These are phyloP conservation scores for Phialocephala sp. DNA, from an alignment of 2,329 filamentous ascomycete genomes.

Conservation along the genomic window DNA sequence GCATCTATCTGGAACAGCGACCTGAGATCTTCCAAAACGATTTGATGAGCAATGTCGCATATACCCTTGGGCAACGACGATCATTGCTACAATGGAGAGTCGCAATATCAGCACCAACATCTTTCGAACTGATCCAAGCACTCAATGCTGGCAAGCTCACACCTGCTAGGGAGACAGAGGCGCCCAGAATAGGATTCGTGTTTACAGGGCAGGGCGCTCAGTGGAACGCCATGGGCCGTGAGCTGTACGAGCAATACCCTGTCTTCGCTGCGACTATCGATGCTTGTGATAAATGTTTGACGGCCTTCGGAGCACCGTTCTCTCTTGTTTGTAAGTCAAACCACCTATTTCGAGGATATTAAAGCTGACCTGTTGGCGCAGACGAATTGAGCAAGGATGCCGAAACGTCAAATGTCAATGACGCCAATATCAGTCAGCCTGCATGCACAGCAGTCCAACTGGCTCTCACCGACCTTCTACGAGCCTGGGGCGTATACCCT, in stretches of 20 bases:
- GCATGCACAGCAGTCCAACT: slow-evolving; percentile 41
- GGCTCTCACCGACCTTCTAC: slow-evolving; percentile 38
- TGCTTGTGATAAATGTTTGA: slow-evolving; percentile 44
- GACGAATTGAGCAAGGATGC: slow-evolving; percentile 27
- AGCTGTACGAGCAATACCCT: slow-evolving; percentile 35
- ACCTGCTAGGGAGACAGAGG: slow-evolving; percentile 33
- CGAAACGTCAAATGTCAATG: slow-evolving; percentile 29
- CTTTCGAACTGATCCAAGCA: slow-evolving; percentile 38
- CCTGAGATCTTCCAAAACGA: slow-evolving; percentile 41
- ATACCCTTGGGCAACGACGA: slow-evolving; percentile 39
- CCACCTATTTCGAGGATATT: not conserved
- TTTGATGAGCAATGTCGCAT: slow-evolving; percentile 41
- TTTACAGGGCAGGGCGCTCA: slow-evolving; percentile 42
- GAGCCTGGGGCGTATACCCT: slow-evolving; percentile 33
- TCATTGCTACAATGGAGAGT: slow-evolving; percentile 39
- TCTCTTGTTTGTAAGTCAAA: slow-evolving; percentile 34
- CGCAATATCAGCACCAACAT: slow-evolving; percentile 34
- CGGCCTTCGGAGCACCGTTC: slow-evolving; percentile 32
- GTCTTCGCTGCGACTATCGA: slow-evolving; percentile 34
- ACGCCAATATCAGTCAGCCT: slow-evolving; percentile 34
- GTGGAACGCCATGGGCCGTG: slow-evolving; percentile 38
- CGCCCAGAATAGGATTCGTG: slow-evolving; percentile 34
- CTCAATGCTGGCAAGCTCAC: slow-evolving; percentile 43
- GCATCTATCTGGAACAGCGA: slow-evolving; percentile 39
- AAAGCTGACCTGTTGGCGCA: slow-evolving; percentile 16